Evolutionary conservation across 495 filamentous ascomycete species (phyloP), one percentile per base, ranked within the genome.

Genomic region (Aspergillus avenaceus): DNA sequence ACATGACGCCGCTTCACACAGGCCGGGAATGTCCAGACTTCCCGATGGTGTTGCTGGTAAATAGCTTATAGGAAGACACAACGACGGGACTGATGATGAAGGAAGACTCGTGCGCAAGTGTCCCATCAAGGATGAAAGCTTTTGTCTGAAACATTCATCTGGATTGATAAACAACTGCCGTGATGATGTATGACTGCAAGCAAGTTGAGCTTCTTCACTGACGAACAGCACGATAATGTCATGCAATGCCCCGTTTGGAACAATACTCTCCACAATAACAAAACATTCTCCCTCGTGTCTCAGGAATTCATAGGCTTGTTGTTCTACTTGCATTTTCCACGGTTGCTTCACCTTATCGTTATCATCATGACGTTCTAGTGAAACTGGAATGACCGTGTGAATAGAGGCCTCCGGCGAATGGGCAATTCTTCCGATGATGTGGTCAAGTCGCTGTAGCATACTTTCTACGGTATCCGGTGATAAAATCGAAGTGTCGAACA

Each of bases 401-500:
- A 34, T 34, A 14, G 5, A 14, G 7, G 31, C n/a, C 6, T 34
- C 31, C 18, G 6, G 6, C 1, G n/a, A 34, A 12, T 14, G 4
- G 6, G 12, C 8, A 14, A 34, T 34, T 5, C 18, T 4, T 13
- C 12, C 31, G 6, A 34, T 7, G 12, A 34, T 13, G 8, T 34
- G 18, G 13, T 34, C 31, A n/a, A 34, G 12, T 12, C 18, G 31
- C 1, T 34, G 13, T 2, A 34, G 12, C 31, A 34, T 34, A 4
- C 31, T 34, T 14, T 34, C 31, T 7, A 16, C 18, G 12, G n/a
- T 14, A 34, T 34, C 12, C 7, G 21, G 40, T 6, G 7, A 13
- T 3, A 19, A 18, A 9, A 42, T 6, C n/a, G 40, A 18, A 25
- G 21, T 26, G 8, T 42, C 70, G n/a, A 77, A 53, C 1, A 82